Base-by-base conservation (phyloP, 2,329 filamentous ascomycete genomes). In the Penicillium corylophilum region DNA sequence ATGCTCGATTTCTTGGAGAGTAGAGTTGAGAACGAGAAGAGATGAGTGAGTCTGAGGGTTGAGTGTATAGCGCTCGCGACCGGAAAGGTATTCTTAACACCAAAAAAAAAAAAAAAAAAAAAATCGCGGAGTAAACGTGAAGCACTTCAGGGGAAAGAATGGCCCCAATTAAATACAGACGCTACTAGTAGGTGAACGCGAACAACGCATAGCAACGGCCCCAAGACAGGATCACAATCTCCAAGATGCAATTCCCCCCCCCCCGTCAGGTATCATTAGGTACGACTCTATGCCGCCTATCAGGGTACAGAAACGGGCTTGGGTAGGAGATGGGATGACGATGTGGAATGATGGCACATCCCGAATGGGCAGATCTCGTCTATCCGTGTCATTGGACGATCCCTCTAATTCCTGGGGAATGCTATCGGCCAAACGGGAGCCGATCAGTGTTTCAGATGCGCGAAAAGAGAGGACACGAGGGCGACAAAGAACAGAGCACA, bases 381-480 rank as follows among this genome's bases (percentile, higher is more conserved):
- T 39, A 26, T 42, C 23, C 29, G 49, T 55, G 23, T 53, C 28
- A 62, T 63, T 62, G 60, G 60, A 33, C 55, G 60, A 62, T 62
- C 55, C 51, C 39, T 48, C 28, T 45, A 44, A 53, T 59, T 56
- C 46, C 60, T 57, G 60, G 59, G 60, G 60, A 62, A 63, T 62
- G 55, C 40, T 54, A 63, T 61, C 60, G 52, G 46, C 55, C 51
- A 60, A 58, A 56, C 51, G 40, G 59, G 55, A 36, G 55, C 42
- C 48, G 59, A 62, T 61, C 57, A 56, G 33, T 57, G 60, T 63
- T 61, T 63, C 59, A 61, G 54, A 49, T 60, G 56, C 33, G 56
- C 49, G 46, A 45, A 46, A 44, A 18, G 44, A 36, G 9, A 35
- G 31, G 43, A n/a, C 42, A 46, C 44, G 35, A 38, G 23, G 24